phyloP scores from a whole-genome alignment of 1,284 basidiomycete species.

The Macrocystidia cucumis region DNA sequence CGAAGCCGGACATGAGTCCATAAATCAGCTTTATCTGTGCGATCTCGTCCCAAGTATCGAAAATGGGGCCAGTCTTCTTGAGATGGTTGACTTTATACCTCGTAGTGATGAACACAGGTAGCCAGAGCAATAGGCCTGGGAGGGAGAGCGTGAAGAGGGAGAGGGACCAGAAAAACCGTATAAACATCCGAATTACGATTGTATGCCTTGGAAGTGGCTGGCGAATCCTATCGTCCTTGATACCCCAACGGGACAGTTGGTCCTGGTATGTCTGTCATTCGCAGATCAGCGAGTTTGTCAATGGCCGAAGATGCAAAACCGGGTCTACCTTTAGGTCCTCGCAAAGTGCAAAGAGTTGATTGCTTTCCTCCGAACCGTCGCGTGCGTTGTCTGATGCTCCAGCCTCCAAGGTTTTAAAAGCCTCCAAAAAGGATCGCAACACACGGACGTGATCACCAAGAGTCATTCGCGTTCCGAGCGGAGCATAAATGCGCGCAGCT shows the following conservation, averaged over 20 bases:
- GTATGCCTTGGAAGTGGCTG: slow-evolving; percentile 46
- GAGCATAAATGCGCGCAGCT: slow-evolving; percentile 73
- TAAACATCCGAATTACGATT: slow-evolving; percentile 53
- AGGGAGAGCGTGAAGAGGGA: slow-evolving; percentile 66
- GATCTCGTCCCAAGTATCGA: slow-evolving; percentile 82
- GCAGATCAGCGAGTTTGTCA: slow-evolving; percentile 4
- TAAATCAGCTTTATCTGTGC: slow-evolving; percentile 85
- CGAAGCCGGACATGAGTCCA: slow-evolving; percentile 63
- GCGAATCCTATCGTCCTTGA: slow-evolving; percentile 80
- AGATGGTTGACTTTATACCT: slow-evolving; percentile 60
- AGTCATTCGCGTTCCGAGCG: slow-evolving; percentile 74
- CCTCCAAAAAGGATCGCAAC: slow-evolving; percentile 64
- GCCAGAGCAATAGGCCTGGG: slow-evolving; percentile 78
- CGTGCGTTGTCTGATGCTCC: slow-evolving; percentile 15
- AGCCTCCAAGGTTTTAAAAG: slow-evolving; percentile 47
- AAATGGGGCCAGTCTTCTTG: slow-evolving; percentile 71
- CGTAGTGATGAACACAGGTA: slow-evolving; percentile 64
- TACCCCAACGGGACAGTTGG: slow-evolving; percentile 49
- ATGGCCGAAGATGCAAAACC: not conserved
- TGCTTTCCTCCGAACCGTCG: slow-evolving; percentile 13
- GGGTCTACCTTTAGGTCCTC: slow-evolving; percentile 52
- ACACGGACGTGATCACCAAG: slow-evolving; percentile 79
- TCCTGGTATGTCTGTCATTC: slow-evolving; percentile 60
- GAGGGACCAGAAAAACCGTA: slow-evolving; percentile 58
- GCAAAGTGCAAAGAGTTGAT: too few species aligned